phyloP scores from a whole-genome alignment of 75 land plant genomes.

The Cryptomeria japonica region DNA sequence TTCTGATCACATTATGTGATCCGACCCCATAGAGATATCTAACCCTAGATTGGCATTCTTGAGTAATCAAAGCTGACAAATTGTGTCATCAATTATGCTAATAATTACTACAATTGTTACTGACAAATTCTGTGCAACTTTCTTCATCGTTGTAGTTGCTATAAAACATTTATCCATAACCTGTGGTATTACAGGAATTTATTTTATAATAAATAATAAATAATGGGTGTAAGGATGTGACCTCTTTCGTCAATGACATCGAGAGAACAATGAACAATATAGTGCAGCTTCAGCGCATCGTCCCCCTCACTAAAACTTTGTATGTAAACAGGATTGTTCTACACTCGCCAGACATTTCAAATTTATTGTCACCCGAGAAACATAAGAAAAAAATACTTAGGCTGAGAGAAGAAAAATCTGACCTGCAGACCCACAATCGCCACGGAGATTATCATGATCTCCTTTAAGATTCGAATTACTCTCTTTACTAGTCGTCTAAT shows the following conservation, averaged over 20 bases:
- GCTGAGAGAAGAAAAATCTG: neutral
- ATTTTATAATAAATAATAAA: neutral
- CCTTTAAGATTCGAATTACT: no score
- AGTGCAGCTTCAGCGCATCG: slow-evolving; percentile 90
- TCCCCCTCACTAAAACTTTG: slow-evolving; percentile 93
- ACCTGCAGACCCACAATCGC: slow-evolving; percentile 97
- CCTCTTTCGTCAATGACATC: slow-evolving; percentile 97
- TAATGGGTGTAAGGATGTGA: slow-evolving; percentile 8
- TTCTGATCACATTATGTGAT: neutral
- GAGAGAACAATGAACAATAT: slow-evolving; percentile 95
- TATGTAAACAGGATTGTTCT: slow-evolving; percentile 97
- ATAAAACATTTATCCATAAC: neutral
- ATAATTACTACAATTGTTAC: neutral
- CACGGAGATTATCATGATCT: slow-evolving; percentile 83
- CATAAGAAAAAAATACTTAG: neutral
- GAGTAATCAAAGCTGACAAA: neutral
- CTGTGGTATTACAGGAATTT: neutral
- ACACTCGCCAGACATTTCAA: slow-evolving; percentile 14
- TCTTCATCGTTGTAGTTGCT: neutral
- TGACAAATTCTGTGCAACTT: neutral
- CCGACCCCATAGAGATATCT: neutral
- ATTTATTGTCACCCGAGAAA: slow-evolving; percentile 1
- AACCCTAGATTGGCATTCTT: neutral
- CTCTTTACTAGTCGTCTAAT: no score
- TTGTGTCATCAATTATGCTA: neutral